phyloP scores from a whole-genome alignment of 2,329 filamentous ascomycete species.

The Dryadomyces quercus-mongolicae region DNA sequence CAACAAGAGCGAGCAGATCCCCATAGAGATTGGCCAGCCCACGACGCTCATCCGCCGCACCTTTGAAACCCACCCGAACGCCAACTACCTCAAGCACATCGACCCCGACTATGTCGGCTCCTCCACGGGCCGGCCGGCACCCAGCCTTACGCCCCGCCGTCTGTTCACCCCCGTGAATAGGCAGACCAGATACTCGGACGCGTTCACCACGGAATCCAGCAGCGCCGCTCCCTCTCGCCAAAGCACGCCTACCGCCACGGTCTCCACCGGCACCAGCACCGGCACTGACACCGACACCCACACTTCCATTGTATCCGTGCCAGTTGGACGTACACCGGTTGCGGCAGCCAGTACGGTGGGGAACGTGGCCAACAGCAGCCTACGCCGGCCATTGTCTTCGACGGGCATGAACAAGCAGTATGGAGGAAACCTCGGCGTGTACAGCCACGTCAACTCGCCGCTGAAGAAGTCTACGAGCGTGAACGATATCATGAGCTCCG shows the following conservation, averaged over 20 bases:
- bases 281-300: not conserved
- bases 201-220: conserved; percentile 15
- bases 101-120: conserved; percentile 46
- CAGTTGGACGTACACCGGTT: not conserved
- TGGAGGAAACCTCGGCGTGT: conserved; percentile 72
- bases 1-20: conserved; percentile 8
- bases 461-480: conserved; percentile 64
- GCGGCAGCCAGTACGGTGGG: conserved; percentile 2
- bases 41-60: conserved; percentile 56
- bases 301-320: no score
- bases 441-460: conserved; percentile 69
- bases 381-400: conserved; percentile 11
- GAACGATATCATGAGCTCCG: conserved; percentile 37
- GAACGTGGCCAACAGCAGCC: conserved; percentile 10
- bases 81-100: conserved; percentile 62
- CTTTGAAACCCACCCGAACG: conserved; percentile 74
- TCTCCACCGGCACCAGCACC: conserved; percentile 10
- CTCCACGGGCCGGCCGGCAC: conserved; percentile 25
- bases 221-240: conserved; percentile 8
- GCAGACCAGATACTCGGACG: conserved; percentile 19
- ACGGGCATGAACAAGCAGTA: conserved; percentile 18
- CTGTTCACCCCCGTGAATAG: conserved; percentile 28
- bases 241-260: conserved; percentile 10
- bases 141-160: conserved; percentile 24
- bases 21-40: conserved; percentile 38